Percentiles rank a stretch among this genome's conserved stretches.
These are phyloP conservation scores for Drechslerella stenobrocha DNA, from an alignment of 2,329 filamentous ascomycete genomes.

Conservation along the genomic window DNA sequence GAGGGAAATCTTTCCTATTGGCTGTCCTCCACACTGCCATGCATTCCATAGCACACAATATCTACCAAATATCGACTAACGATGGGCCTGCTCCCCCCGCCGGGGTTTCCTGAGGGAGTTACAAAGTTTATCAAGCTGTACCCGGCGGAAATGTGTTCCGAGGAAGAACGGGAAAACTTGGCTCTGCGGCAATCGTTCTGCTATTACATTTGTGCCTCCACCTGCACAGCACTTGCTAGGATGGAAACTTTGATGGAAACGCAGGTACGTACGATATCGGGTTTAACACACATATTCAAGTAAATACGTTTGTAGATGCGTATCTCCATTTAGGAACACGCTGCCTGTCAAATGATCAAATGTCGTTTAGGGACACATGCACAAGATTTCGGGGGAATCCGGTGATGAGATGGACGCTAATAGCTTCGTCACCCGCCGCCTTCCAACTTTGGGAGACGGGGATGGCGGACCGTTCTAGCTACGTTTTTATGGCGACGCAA, in stretches of 20 bases:
- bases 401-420: background rate
- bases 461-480: conserved; percentile 9
- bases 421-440: conserved; percentile 3
- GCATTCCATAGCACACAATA: conserved; percentile 29
- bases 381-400: no score
- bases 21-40: conserved; percentile 52
- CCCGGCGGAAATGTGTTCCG: conserved; percentile 28
- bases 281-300: no score
- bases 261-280: conserved; percentile 54
- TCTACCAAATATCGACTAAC: conserved; percentile 54
- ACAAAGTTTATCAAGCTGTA: conserved; percentile 44
- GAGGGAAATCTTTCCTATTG: conserved; percentile 41
- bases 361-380: no score
- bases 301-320: background rate
- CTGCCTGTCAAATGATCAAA: no score
- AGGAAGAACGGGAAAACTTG: conserved; percentile 40
- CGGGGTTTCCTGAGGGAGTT: conserved; percentile 66
- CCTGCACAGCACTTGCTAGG: conserved; percentile 59
- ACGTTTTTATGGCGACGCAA: conserved; percentile 33
- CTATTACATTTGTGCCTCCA: conserved; percentile 55
- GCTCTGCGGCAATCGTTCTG: conserved; percentile 39
- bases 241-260: conserved; percentile 56
- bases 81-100: conserved; percentile 68
- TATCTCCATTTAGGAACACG: conserved; percentile 18
- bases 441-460: background rate